Percentiles rank a stretch among this genome's conserved stretches.
These are phyloP conservation scores for Colletotrichum chrysophilum DNA, from an alignment of 2,329 filamentous ascomycete genomes.

Conservation along the genomic window DNA sequence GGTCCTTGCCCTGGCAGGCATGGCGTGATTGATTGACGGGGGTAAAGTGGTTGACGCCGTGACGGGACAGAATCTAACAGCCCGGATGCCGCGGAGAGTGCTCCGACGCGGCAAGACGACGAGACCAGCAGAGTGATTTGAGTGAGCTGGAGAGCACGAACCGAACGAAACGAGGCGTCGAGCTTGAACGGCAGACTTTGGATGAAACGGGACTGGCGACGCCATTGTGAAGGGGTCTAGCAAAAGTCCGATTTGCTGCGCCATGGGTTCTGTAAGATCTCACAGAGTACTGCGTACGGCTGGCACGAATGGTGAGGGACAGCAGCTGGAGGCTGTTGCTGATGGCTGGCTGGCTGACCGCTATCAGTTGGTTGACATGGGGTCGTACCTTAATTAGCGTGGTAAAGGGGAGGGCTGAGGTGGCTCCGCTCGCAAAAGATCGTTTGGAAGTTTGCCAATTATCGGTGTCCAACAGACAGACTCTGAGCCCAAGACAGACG, in stretches of 20 bases:
- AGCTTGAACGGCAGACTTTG: neutral
- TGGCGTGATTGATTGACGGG: slow-evolving; percentile 3
- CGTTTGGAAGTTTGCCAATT: slow-evolving; percentile 10
- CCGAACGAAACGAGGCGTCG: neutral
- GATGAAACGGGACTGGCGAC: neutral
- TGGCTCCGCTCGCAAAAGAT: slow-evolving; percentile 12
- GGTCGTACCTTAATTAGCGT: neutral
- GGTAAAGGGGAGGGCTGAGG: neutral
- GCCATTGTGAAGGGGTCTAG: neutral
- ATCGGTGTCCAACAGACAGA: neutral
- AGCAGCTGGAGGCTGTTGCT: neutral
- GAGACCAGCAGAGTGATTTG: neutral
- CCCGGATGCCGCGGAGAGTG: neutral
- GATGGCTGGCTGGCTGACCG: neutral
- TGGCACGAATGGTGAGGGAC: neutral
- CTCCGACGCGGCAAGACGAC: neutral
- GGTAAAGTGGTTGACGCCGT: neutral
- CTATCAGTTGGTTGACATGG: neutral
- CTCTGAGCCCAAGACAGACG: neutral
- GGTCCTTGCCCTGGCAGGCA: neutral
- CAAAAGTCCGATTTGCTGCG: neutral
- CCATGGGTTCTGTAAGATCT: neutral
- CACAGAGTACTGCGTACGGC: neutral
- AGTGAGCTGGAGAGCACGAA: neutral
- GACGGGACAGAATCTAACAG: neutral